Percentiles rank a stretch among this genome's conserved stretches.
Conservation (phyloP, 1,284 basidiomycete genomes). For the Austropuccinia psidii region DNA sequence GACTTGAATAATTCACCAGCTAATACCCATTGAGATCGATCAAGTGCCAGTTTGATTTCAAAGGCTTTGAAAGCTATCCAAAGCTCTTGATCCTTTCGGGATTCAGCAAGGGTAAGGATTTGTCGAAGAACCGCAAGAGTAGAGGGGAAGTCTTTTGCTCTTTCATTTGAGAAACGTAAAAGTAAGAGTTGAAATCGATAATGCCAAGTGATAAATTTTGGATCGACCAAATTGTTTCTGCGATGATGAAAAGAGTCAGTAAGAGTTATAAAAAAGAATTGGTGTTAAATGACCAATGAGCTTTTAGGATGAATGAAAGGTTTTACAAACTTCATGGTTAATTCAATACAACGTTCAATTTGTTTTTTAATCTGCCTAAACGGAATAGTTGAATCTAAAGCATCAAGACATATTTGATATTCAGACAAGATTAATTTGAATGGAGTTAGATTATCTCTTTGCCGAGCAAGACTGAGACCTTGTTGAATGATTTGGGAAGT, state of each 20-base stretch:
- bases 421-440: not conserved
- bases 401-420: not conserved
- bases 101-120: not conserved
- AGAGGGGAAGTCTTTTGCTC: not conserved
- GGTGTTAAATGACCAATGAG: not conserved
- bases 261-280: not conserved
- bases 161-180: not conserved
- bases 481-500: not conserved
- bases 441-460: not conserved
- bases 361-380: slow-evolving; percentile 20
- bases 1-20: not conserved
- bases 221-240: not conserved
- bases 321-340: not conserved
- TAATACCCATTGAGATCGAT: not conserved
- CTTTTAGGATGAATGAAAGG: not conserved
- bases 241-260: not conserved
- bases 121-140: not conserved
- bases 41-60: slow-evolving; percentile 15
- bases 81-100: not conserved
- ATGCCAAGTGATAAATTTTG: not conserved
- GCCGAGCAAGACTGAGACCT: not conserved
- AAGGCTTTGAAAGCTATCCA: not conserved
- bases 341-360: slow-evolving; percentile 5
- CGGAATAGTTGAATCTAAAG: not conserved
- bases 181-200: slow-evolving; percentile 14